Base-by-base conservation (phyloP, 2,329 filamentous ascomycete species). In the Diplocarpon rosae region DNA sequence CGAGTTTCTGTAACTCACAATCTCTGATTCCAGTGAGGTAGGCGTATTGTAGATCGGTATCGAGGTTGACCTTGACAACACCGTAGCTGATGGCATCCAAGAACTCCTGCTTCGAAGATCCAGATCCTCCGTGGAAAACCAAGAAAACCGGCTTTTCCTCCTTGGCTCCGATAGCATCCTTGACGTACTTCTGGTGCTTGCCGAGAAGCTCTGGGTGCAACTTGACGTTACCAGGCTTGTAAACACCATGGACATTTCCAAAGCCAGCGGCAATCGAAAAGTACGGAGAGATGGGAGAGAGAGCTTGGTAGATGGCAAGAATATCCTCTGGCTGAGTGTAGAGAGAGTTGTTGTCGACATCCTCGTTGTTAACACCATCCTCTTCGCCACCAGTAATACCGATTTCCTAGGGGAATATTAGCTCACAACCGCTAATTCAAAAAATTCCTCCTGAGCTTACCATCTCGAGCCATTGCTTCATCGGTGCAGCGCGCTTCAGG, bases 381-480 rank as follows among this genome's bases (percentile, higher is more conserved):
- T 95, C 89, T 73, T 95, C 89, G 70, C 89, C 88, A 72, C 89
- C 90, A 50, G 92, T 96, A 70, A 95, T 93, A 65, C 84, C 86
- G 55, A 93, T 87, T 70, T 88, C 83, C 73, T 76, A 9, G 30
- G 10, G n/a, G 10, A 12, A 49, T n/a, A 35, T 12, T 12, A 34
- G 28, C 33, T 16, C 9, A 51, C 44, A 47, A 48, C 30, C 28
- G 15, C 20, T 4, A 16, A 2, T 9, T 24, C 6, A 30, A 16
- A 31, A 8, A 5, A 24, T 28, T 14, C 12, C 14, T 14, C 13
- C 15, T n/a, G 10, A 34, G 56, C 66, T 59, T 65, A 87, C 84
- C 90, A 96, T 98, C 79, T 98, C 92, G 57, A 98, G 80, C 87
- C 87, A 96, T 70, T 95, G 88, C 78, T 93, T 95, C 86, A 95